Conservation (phyloP, 108 stramenopile genomes). For the Aurantiochytrium sp. region DNA sequence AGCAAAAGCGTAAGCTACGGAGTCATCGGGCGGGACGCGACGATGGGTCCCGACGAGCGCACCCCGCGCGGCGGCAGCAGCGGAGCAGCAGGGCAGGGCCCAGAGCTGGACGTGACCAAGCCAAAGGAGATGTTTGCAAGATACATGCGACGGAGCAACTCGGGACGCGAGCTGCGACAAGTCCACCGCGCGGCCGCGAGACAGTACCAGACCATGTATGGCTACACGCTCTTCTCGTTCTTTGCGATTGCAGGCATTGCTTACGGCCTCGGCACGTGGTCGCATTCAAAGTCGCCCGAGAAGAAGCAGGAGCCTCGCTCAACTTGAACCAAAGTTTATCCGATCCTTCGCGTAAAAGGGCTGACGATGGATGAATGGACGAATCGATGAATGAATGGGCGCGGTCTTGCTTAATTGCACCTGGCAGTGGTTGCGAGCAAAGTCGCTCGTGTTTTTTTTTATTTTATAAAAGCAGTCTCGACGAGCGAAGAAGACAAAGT, state of each 20-base stretch:
- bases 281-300: not conserved
- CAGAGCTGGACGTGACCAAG: not conserved
- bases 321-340: too few relatives aligned
- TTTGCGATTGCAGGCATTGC: not conserved
- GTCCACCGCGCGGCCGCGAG: not conserved
- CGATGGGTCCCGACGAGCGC: not conserved
- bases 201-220: constrained; percentile 4
- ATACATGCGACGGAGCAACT: not conserved
- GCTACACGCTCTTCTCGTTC: not conserved
- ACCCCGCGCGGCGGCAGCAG: not conserved
- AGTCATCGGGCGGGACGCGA: too few relatives aligned
- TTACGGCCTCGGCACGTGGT: not conserved
- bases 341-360: too few relatives aligned
- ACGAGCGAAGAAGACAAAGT: too few relatives aligned
- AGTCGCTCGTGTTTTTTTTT: too few relatives aligned
- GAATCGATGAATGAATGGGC: too few relatives aligned
- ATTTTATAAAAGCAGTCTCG: too few relatives aligned
- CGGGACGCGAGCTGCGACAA: not conserved
- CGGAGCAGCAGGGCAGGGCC: not conserved
- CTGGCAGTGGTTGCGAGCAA: too few relatives aligned
- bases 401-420: too few relatives aligned
- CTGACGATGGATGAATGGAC: too few relatives aligned
- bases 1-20: too few relatives aligned
- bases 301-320: too few relatives aligned
- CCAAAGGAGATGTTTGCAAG: not conserved